Base-by-base conservation (phyloP, 2,329 filamentous ascomycete genomes). In the Fusarium keratoplasticum region DNA sequence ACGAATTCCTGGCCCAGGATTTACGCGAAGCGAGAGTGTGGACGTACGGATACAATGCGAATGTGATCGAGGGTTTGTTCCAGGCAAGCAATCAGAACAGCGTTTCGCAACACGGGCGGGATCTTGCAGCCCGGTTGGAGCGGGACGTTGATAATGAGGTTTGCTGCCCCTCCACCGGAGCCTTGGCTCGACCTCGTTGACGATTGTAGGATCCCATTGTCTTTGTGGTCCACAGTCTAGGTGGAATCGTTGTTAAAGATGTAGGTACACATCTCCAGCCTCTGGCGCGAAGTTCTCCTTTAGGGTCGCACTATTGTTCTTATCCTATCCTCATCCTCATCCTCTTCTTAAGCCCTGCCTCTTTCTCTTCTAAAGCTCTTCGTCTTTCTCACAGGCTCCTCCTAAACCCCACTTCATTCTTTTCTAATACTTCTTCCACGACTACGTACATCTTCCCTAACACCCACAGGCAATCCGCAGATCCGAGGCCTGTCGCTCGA, bases 11-110 rank as follows among this genome's bases (percentile, higher is more conserved):
- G n/a, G 44, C 71, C n/a, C 25, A 72, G n/a, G 82, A 84, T 70
- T 69, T 83, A 16, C 81, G 79, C 22, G 67, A 82, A 18, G 83
- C 82, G 36, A 77, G 79, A 65, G 69, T 84, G 35, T 83, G 79
- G 81, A 84, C 82, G n/a, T 85, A 84, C 65, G 82, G 83, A 42
- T 85, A 84, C 72, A 80, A 84, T 64, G 82, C 82, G 20, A 80
- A 84, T 67, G 79, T 82, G 10, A 79, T 82, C 61, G 77, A 77
- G 20, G 80, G 80, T 4, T 36, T 83, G 27, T 83, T 83, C 62
- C 62, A 81, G 70, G 75, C 80, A n/a, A 81, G 78, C 71, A 83
- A 82, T 76, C 76, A 81, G 73, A 83, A 84, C 63, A 83, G 78
- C 63, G 74, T 84, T 25, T 82, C 78, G 35, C 76, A 83, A 64